Evolutionary conservation across 2,329 filamentous ascomycete genomes (phyloP), one percentile per base, ranked within the genome.

Genomic region (Fusarium verticillioides): DNA sequence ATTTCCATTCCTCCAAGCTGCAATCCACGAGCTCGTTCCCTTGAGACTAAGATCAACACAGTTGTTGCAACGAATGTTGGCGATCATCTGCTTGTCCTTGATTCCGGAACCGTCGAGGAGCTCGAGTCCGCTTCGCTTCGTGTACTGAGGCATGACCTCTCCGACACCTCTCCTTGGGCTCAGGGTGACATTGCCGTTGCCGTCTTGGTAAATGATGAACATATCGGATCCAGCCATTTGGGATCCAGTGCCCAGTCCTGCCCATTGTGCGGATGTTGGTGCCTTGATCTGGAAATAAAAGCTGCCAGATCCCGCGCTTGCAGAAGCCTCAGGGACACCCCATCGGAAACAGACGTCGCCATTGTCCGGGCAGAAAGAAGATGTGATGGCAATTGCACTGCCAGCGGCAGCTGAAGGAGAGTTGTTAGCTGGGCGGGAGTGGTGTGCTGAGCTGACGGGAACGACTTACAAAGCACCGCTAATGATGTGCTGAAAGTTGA

Each of bases 281-380:
- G 89, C 88, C n/a, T 81, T 82, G 63, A 92, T 84, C 76, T 91
- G 89, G 71, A 92, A 85, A 78, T 89, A 91, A 60, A 92, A 84
- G 77, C 89, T 88, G 62, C 89, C 89, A 8, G 82, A 81, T 37
- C 84, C 84, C 7, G 84, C 83, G 42, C 81, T 81, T 18, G 85
- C 84, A 2, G 88, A 87, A 4, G 82, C 76, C 50, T 83, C 75
- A 1, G 90, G 89, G 5, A 91, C 85, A 46, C 84, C 89, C 72
- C 91, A 85, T 66, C 83, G 82, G 80, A 86, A 90, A 80, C 89
- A 91, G 44, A 90, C 79, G n/a, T 81, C 73, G 36, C 79, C 77
- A 57, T 77, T 72, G 6, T 77, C 77, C 46, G 86, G 83, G 73
- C 87, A 90, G 74, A 81, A 81, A 8, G 80, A 77, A 7, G 78